Evolutionary conservation across 176 grass and related monocot genomes (phyloP).

Genomic region (Chloris gayana): DNA sequence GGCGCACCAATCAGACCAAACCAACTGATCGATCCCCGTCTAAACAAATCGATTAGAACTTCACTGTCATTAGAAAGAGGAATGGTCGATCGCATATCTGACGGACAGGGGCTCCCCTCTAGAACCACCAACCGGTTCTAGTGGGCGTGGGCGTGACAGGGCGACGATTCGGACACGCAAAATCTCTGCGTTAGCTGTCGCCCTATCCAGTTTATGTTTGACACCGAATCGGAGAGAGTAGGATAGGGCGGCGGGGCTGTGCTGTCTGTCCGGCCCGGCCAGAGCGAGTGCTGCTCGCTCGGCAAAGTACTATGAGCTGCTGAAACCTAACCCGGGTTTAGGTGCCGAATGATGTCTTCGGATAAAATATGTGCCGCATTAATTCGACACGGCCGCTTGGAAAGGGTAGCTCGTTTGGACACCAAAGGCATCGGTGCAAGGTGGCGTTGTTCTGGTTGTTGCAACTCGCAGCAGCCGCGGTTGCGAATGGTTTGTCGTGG

Average conservation of each 20-base stretch:
- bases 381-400: background rate
- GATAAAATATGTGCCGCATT: background rate
- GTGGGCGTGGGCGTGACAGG: constrained; percentile 44
- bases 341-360: background rate
- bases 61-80: constrained; percentile 38
- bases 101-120: background rate
- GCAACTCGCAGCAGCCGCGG: too few relatives aligned
- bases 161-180: constrained; percentile 45
- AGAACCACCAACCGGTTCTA: constrained; percentile 22
- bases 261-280: constrained; percentile 7
- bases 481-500: background rate
- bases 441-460: background rate
- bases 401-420: background rate
- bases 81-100: background rate
- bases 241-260: constrained; percentile 24
- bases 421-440: background rate
- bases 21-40: constrained; percentile 2
- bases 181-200: constrained; percentile 47
- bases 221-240: constrained; percentile 12
- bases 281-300: background rate
- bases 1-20: background rate
- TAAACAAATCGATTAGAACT: background rate
- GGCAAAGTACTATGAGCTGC: background rate
- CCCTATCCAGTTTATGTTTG: constrained; percentile 13
- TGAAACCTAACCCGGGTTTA: constrained; percentile 23